Conservation (phyloP, 768 basidiomycete species). For the Clathrus columnatus region DNA sequence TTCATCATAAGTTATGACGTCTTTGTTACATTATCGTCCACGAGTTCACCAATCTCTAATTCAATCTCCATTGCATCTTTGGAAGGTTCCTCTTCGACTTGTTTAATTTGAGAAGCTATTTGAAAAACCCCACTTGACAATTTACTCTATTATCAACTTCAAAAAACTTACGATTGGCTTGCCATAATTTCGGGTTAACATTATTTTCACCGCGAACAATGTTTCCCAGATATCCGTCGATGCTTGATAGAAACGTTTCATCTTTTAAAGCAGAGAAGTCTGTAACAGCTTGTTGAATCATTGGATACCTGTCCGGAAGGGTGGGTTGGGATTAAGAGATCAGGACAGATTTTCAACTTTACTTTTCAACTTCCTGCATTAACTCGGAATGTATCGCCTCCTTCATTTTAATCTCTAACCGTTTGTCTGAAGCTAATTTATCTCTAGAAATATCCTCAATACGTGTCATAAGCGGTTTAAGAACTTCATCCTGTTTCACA, state of each 20-base stretch:
- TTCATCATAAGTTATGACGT: neutral
- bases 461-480: conserved; percentile 41
- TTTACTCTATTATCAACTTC: too few species aligned
- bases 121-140: too few species aligned
- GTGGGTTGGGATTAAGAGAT: conserved; percentile 3
- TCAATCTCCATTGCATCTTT: neutral
- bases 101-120: neutral
- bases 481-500: conserved; percentile 38
- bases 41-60: neutral
- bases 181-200: conserved; percentile 1
- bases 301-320: conserved; percentile 44
- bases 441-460: conserved; percentile 55
- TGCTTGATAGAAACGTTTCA: conserved; percentile 5
- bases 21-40: neutral
- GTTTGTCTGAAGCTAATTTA: conserved; percentile 44
- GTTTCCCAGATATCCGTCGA: conserved; percentile 6
- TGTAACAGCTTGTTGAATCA: conserved; percentile 51
- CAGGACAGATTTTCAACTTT: conserved; percentile 9
- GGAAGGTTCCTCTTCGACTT: neutral
- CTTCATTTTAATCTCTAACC: conserved; percentile 41
- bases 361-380: conserved; percentile 68
- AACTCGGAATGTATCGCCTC: conserved; percentile 52
- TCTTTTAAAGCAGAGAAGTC: conserved; percentile 12
- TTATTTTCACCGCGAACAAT: conserved; percentile 4
- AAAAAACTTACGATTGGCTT: conserved; percentile 3